Evolutionary conservation across 306 rosid species (phyloP).

Genomic region (Fagus crenata): DNA sequence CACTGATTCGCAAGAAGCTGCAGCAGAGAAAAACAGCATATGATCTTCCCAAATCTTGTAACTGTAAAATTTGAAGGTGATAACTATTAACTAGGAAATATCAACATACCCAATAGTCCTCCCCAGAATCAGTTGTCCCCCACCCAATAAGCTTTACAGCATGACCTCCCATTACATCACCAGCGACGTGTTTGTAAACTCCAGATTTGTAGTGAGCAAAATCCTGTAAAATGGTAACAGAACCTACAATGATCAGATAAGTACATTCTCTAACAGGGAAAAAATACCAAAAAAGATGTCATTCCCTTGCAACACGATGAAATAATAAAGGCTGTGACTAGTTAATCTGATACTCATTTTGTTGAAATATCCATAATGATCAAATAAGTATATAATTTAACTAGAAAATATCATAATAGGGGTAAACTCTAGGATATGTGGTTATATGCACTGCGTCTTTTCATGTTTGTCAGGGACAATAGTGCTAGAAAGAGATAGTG

Average conservation of each 20-base stretch:
- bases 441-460: no score
- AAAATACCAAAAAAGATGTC: not conserved
- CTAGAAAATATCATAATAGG: not conserved
- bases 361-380: not conserved
- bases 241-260: conserved; percentile 7
- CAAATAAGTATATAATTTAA: not conserved
- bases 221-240: conserved; percentile 55
- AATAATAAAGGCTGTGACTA: not conserved
- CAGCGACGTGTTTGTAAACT: conserved; percentile 86
- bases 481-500: not conserved
- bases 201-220: conserved; percentile 96
- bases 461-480: no score
- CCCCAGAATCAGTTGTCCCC: conserved; percentile 81
- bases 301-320: not conserved
- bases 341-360: not conserved
- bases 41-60: conserved; percentile 8
- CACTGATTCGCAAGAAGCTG: conserved; percentile 98
- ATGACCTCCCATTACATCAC: conserved; percentile 76
- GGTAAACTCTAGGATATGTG: no score
- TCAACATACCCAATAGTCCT: conserved; percentile 82
- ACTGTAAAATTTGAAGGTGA: conserved; percentile 4
- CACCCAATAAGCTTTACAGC: conserved; percentile 92
- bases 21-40: conserved; percentile 36
- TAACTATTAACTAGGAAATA: conserved; percentile 19
- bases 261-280: not conserved